These are phyloP conservation scores for Salinomyces thailandicus DNA, from an alignment of 2,329 filamentous ascomycete genomes.

Conservation along the genomic window DNA sequence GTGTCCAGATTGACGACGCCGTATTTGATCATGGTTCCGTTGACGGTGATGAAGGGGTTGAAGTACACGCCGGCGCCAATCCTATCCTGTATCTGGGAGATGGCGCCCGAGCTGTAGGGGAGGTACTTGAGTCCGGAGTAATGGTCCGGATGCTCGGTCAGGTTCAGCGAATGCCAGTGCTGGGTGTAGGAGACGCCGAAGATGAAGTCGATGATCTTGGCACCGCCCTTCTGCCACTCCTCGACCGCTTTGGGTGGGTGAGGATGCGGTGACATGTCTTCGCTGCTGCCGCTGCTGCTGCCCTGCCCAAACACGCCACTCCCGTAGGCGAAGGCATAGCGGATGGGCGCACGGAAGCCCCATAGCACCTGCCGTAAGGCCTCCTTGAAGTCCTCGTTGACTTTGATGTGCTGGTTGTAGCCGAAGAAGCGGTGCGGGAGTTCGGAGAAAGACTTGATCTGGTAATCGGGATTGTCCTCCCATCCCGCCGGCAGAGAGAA, in stretches of 20 bases:
- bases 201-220: slow-evolving; percentile 98
- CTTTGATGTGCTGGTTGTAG: slow-evolving; percentile 90
- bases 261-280: slow-evolving; percentile 57
- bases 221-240: slow-evolving; percentile 74
- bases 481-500: slow-evolving; percentile 46
- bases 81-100: slow-evolving; percentile 74
- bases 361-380: slow-evolving; percentile 76
- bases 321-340: slow-evolving; percentile 94
- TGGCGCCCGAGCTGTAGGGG: slow-evolving; percentile 60
- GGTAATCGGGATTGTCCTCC: slow-evolving; percentile 64
- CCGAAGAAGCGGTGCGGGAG: slow-evolving; percentile 75
- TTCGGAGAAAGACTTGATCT: slow-evolving; percentile 64
- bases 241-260: slow-evolving; percentile 70
- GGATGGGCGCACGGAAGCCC: slow-evolving; percentile 84
- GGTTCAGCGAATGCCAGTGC: slow-evolving; percentile 93
- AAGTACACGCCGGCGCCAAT: slow-evolving; percentile 95
- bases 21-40: slow-evolving; percentile 95
- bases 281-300: slow-evolving; percentile 28
- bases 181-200: slow-evolving; percentile 90
- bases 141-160: slow-evolving; percentile 79
- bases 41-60: slow-evolving; percentile 88
- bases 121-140: slow-evolving; percentile 78
- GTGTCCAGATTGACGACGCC: slow-evolving; percentile 92
- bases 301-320: slow-evolving; percentile 88
- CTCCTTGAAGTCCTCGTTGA: slow-evolving; percentile 93